phyloP scores from a whole-genome alignment of 768 basidiomycete genomes.

The Mycena sanguinolenta region DNA sequence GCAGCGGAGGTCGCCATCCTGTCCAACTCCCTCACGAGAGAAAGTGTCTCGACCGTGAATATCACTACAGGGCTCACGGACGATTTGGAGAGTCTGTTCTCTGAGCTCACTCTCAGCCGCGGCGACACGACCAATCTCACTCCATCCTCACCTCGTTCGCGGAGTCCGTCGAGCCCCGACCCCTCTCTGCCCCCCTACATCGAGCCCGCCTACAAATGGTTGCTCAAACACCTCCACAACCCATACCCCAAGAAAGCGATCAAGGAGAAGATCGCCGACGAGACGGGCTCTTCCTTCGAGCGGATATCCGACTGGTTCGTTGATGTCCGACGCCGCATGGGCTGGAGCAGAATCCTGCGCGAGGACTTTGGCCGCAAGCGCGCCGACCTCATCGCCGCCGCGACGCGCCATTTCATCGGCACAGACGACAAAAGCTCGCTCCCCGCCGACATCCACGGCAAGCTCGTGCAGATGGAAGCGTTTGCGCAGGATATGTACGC shows the following conservation, averaged over 20 bases:
- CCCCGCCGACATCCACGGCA: constrained; percentile 35
- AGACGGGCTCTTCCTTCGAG: constrained; percentile 40
- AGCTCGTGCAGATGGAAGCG: constrained; percentile 45
- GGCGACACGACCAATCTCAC: neutral
- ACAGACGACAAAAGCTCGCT: constrained; percentile 39
- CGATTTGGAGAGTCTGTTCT: constrained; percentile 35
- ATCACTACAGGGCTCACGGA: constrained; percentile 6
- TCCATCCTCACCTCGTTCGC: no score
- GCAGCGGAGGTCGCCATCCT: constrained; percentile 35
- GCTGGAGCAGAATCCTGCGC: constrained; percentile 61
- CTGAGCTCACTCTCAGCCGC: constrained; percentile 12
- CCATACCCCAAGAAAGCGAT: constrained; percentile 61
- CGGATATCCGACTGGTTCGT: constrained; percentile 64
- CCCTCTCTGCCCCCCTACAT: constrained; percentile 43
- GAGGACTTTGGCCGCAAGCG: constrained; percentile 49
- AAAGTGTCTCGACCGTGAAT: neutral
- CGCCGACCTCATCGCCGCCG: constrained; percentile 52
- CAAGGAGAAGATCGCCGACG: constrained; percentile 45
- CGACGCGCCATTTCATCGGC: constrained; percentile 48
- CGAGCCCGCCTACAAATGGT: constrained; percentile 54
- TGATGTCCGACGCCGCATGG: constrained; percentile 62
- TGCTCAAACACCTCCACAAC: constrained; percentile 60
- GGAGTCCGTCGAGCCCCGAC: no score
- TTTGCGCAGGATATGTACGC: constrained; percentile 46
- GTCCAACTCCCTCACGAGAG: constrained; percentile 23